Percentiles rank a stretch among this genome's conserved stretches.
phyloP scores from a whole-genome alignment of 768 basidiomycete genomes.

The Lactarius indigo region DNA sequence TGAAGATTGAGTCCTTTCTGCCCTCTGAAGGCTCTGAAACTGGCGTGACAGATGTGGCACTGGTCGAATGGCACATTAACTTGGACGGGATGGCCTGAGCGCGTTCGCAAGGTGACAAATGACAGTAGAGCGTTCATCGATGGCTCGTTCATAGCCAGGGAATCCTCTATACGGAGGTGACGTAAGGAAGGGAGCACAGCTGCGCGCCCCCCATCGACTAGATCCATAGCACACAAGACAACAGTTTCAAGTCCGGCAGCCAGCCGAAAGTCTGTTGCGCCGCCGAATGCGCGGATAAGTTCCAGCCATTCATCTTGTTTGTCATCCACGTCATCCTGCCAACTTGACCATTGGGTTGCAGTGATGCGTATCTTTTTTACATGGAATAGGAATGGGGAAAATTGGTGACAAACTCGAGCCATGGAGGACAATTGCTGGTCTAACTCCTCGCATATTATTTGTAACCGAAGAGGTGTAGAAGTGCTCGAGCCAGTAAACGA shows the following conservation, averaged over 20 bases:
- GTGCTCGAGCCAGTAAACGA: neutral
- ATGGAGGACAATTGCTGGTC: neutral
- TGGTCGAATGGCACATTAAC: too few species aligned
- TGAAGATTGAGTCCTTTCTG: too few species aligned
- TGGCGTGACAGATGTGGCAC: too few species aligned
- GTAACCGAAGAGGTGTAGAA: neutral
- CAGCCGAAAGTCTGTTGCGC: neutral
- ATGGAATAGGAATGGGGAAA: neutral
- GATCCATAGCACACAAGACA: slow-evolving; percentile 14
- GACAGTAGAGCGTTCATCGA: too few species aligned
- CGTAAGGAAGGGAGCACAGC: too few species aligned
- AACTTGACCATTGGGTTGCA: neutral
- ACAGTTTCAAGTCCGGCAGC: too few species aligned
- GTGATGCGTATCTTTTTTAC: neutral
- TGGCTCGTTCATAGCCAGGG: too few species aligned
- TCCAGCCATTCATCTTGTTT: neutral
- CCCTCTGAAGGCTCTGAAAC: too few species aligned
- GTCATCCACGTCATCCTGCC: neutral
- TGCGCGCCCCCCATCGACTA: too few species aligned
- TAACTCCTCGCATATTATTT: neutral
- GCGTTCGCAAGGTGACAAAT: too few species aligned
- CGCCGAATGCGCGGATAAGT: neutral
- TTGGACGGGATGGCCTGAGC: too few species aligned
- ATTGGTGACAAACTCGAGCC: neutral
- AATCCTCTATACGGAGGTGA: too few species aligned